A percentile compares a stretch with the other conserved stretches of the same genome.
Conservation (phyloP, 768 basidiomycete species). For the Lentinula detonsa region DNA sequence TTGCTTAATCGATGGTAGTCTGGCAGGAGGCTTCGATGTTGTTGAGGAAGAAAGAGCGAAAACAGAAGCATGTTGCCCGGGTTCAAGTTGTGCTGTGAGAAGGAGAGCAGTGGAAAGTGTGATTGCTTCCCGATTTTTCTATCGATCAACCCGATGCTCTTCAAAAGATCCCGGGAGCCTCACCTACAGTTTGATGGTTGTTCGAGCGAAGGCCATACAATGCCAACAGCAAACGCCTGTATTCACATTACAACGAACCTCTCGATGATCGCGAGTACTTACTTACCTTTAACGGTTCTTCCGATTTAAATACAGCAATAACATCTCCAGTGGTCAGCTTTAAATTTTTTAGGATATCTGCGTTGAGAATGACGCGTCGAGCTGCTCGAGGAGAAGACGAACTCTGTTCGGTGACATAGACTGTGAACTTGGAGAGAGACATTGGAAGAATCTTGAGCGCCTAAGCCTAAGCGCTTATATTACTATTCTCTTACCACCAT, state of each 20-base stretch:
- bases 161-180: not conserved
- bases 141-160: not conserved
- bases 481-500: not conserved
- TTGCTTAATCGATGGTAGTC: slow-evolving; percentile 44
- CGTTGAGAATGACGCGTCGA: slow-evolving; percentile 58
- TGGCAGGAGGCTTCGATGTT: slow-evolving; percentile 29
- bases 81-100: slow-evolving; percentile 52
- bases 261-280: not conserved
- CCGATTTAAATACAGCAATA: slow-evolving; percentile 39
- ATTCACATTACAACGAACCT: not conserved
- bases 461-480: not conserved
- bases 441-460: slow-evolving; percentile 1
- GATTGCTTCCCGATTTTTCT: slow-evolving; percentile 34
- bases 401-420: slow-evolving; percentile 8
- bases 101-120: slow-evolving; percentile 50
- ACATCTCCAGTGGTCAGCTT: slow-evolving; percentile 69
- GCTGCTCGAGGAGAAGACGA: slow-evolving; percentile 39
- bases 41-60: slow-evolving; percentile 35
- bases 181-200: slow-evolving; percentile 50
- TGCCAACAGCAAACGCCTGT: slow-evolving; percentile 62
- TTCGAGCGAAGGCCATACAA: slow-evolving; percentile 73
- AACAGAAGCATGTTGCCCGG: slow-evolving; percentile 43
- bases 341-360: slow-evolving; percentile 51
- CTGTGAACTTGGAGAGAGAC: not conserved
- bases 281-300: not conserved